These are phyloP conservation scores for Saururus chinensis DNA, from an alignment of 164 flowering plant genomes.

Conservation along the genomic window DNA sequence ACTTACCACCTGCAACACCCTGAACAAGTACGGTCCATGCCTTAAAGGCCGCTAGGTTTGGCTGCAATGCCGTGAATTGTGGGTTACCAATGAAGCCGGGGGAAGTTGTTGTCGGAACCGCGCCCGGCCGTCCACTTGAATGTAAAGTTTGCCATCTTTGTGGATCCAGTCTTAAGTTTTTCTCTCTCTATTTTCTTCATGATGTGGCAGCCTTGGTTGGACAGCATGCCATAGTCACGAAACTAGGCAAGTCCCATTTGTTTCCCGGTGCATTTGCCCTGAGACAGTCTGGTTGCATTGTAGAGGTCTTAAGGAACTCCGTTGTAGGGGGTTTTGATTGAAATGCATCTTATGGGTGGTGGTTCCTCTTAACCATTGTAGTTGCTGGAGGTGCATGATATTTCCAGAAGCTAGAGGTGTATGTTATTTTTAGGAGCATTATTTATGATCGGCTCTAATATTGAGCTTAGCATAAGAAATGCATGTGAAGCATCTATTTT, in stretches of 20 bases:
- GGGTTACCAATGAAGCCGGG: conserved; percentile 18
- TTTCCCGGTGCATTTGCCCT: conserved; percentile 4
- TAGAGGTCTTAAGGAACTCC: conserved; percentile 8
- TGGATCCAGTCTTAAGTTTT: no score
- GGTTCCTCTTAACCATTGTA: no score
- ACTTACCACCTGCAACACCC: no score
- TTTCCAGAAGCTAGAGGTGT: conserved; percentile 8
- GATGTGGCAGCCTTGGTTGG: conserved; percentile 15
- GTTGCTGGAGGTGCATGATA: conserved; percentile 23
- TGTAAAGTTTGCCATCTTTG: conserved; percentile 11
- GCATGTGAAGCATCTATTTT: no score
- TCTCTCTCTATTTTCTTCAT: no score
- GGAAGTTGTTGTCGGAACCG: conserved; percentile 10
- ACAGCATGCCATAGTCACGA: conserved; percentile 21
- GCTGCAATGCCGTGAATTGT: conserved; percentile 15
- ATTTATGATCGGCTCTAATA: no score
- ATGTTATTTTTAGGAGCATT: no score
- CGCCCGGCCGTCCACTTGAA: conserved; percentile 11
- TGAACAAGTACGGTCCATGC: no score
- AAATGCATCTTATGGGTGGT: no score
- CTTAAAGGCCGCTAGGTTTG: not conserved
- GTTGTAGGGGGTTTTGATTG: not conserved
- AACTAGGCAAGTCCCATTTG: conserved; percentile 12
- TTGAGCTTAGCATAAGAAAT: no score
- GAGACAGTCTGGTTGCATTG: conserved; percentile 9